A percentile compares a stretch with the other conserved stretches of the same genome.
phyloP scores from a whole-genome alignment of 192 early-diverging fungal species.

The Borealophlyctis nickersoniae region DNA sequence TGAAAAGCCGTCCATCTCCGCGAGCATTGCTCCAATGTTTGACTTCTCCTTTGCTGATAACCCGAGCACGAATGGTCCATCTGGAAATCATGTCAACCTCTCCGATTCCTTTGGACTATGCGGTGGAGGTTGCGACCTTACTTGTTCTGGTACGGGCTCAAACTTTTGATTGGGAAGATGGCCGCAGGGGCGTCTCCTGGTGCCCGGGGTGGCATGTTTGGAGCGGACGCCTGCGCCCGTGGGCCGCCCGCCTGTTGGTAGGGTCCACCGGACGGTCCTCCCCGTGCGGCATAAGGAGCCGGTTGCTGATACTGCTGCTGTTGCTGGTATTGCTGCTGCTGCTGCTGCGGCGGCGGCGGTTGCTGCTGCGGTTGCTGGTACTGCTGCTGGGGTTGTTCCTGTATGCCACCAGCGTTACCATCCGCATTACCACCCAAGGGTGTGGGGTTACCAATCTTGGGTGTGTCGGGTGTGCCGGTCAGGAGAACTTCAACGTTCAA shows the following conservation, averaged over 20 bases:
- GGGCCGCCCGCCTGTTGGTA: slow-evolving; percentile 15
- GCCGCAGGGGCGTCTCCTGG: slow-evolving; percentile 20
- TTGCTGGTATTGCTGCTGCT: slow-evolving; percentile 32
- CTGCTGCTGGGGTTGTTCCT: slow-evolving; percentile 27
- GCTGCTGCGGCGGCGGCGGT: slow-evolving; percentile 10
- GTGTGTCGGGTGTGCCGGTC: slow-evolving; percentile 12
- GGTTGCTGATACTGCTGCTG: slow-evolving; percentile 34
- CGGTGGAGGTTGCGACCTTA: slow-evolving; percentile 26
- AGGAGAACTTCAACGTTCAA: slow-evolving; percentile 48
- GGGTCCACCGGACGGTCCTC: neutral
- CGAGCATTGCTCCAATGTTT: slow-evolving; percentile 73
- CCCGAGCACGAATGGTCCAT: slow-evolving; percentile 93
- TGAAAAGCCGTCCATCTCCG: slow-evolving; percentile 85
- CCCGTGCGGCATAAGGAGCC: slow-evolving; percentile 15
- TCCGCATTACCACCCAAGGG: slow-evolving; percentile 3
- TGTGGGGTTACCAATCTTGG: slow-evolving; percentile 17
- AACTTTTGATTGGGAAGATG: slow-evolving; percentile 63
- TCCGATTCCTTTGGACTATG: neutral
- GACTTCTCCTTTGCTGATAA: slow-evolving; percentile 80
- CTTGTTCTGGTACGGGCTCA: slow-evolving; percentile 89
- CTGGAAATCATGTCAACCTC: slow-evolving; percentile 26
- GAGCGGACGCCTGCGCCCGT: slow-evolving; percentile 13
- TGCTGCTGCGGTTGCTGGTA: slow-evolving; percentile 37
- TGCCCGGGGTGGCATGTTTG: slow-evolving; percentile 26
- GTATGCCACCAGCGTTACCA: slow-evolving; percentile 14